A percentile compares a stretch with the other conserved stretches of the same genome.
Conservation (phyloP, 305 asterid species). For the Fraxinus angustifolia region DNA sequence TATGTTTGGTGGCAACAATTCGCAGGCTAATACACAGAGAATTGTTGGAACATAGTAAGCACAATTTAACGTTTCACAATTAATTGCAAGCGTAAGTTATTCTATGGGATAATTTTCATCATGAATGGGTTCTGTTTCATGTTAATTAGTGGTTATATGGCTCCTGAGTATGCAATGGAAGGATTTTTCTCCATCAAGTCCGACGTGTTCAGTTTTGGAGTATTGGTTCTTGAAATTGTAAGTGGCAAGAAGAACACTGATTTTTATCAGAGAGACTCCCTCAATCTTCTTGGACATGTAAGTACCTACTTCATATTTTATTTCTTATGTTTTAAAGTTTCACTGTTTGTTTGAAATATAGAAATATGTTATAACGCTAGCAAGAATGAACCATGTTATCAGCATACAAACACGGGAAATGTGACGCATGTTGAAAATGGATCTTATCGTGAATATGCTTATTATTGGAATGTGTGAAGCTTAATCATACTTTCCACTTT, state of each 20-base stretch:
- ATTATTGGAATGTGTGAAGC: not conserved
- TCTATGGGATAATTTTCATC: not conserved
- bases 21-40: conserved; percentile 27
- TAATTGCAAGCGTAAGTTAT: not conserved
- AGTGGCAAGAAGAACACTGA: conserved; percentile 49
- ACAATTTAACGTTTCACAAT: not conserved
- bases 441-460: not conserved
- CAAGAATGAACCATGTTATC: not conserved
- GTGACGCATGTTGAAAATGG: not conserved
- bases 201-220: conserved; percentile 46
- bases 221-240: conserved; percentile 44
- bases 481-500: not conserved
- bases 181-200: conserved; percentile 43
- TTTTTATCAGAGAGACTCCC: conserved; percentile 28
- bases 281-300: conserved; percentile 41
- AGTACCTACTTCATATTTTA: conserved; percentile 7
- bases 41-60: conserved; percentile 50
- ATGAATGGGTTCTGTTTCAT: not conserved
- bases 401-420: not conserved
- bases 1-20: conserved; percentile 37
- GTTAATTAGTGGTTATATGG: conserved; percentile 39
- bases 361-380: not conserved
- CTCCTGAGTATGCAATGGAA: conserved; percentile 45
- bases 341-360: not conserved
- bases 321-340: not conserved